Base-by-base conservation (phyloP, 106 monocot species). In the Amphibolis antarctica region DNA sequence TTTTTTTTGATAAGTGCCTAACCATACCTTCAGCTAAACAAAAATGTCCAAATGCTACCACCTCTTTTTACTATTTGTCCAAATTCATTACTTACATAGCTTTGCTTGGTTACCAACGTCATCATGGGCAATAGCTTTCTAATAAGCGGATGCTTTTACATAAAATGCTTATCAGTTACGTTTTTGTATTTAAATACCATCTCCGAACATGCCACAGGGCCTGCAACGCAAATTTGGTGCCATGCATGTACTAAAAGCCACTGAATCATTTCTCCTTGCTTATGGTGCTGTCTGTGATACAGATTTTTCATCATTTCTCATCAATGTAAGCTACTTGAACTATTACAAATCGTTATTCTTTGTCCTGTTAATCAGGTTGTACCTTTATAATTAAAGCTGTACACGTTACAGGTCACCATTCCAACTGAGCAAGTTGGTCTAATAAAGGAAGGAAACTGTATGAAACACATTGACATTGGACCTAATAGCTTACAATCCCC, bases 191-290 rank as follows among this genome's bases (percentile, higher is more conserved):
- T 23, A 20, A 44, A 10, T 11, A 36, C 18, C 23, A 0, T 44
- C 28, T 1, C 1, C 46, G 13, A 22, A 17, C 0, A 17, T 62
- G 23, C 26, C 17, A 43, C 45, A 93, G 92, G 88, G 88, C 12
- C 72, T 82, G 58, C 80, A 71, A 29, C 78, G 88, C 47, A 70
- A 78, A 63, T 63, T 43, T 76, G 85, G 85, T 70, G 88, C 88
- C 24, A 67, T 74, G 44, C 82, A 93, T 74, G 57, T 85, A 51
- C 58, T 93, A 51, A 88, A 85, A 64, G 78, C 80, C 15, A 71
- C 76, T 25, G 92, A 88, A 28, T 75, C 80, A 5, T 93, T 85
- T 78, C 88, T 93, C 66, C 46, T 68, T 25, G 73, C 75, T 30
- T 71, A 26, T 67, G 76, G 69, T 67, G 83, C 72, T 6, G 31